Evolutionary conservation across 495 filamentous ascomycete genomes (phyloP), one percentile per base, ranked within the genome.

Genomic region (Penicillium psychrofluorescens): DNA sequence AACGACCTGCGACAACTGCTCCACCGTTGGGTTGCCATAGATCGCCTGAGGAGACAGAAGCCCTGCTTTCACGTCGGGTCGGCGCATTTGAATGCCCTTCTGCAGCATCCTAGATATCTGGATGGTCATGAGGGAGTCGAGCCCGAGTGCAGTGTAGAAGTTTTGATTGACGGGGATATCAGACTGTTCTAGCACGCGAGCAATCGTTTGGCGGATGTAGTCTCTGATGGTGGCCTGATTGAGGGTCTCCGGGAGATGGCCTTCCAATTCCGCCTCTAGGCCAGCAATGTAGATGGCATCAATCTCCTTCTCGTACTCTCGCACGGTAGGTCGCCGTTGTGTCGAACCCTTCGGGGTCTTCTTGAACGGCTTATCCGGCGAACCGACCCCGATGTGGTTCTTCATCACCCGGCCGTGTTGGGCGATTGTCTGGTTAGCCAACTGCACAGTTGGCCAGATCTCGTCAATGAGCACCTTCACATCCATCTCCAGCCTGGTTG

Each of bases 281-380:
- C 27, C 43, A n/a, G 40, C 35, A 8, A 43, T 35, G 44, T 63
- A 68, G 5, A 68, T 40, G 2, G 34, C 46, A 30, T 54, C 53
- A 15, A 68, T 51, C 38, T 63, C 59, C 5, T 56, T 43, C 28
- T 40, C 52, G 33, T 59, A 67, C 6, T 62, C 44, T n/a, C 43
- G 38, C 14, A 56, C 32, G 8, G 59, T 48, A 11, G 42, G 41
- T 8, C 40, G 43, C 14, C 74, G 60, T 46, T 64, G 59, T 36
- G 14, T 51, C 14, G 22, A 77, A 0, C 78, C 80, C 50, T 84
- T 83, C 1, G 68, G 67, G 4, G 80, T 74, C 10, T 16, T 51
- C 35, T 68, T 54, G 55, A 83, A 77, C 2, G 76, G 76, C 49
- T 76, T 81, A 6, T 63, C 50, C 4, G 68, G 63, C 2, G 59